phyloP scores from a whole-genome alignment of 164 flowering plant genomes.

The Annona cherimola region DNA sequence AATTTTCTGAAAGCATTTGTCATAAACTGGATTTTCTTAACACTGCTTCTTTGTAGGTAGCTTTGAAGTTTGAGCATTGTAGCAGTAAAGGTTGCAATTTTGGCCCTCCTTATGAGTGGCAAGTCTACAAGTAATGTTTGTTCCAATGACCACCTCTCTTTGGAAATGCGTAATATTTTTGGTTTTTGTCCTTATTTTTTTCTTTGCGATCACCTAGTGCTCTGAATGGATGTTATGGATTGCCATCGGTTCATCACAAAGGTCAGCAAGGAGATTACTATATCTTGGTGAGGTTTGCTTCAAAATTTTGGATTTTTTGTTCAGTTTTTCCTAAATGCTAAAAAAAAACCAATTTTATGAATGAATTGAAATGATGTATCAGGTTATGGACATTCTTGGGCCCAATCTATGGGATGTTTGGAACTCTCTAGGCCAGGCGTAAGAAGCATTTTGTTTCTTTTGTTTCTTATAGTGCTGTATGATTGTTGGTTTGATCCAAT shows the following conservation, averaged over 20 bases:
- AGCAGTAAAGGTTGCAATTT: constrained; percentile 89
- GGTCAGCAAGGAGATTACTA: constrained; percentile 90
- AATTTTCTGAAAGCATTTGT: neutral
- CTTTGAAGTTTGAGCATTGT: constrained; percentile 83
- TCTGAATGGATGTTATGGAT: constrained; percentile 76
- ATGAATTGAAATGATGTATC: constrained; percentile 15
- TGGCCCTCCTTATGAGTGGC: constrained; percentile 98
- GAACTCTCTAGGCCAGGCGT: constrained; percentile 81
- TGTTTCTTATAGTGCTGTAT: neutral
- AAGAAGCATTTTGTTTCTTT: constrained; percentile 22
- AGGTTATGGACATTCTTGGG: constrained; percentile 97
- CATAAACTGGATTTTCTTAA: neutral
- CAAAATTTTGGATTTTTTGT: neutral
- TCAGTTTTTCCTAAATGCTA: constrained; percentile 1
- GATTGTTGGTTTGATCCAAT: constrained; percentile 9
- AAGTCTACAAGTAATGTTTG: constrained; percentile 70
- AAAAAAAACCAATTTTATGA: constrained; percentile 2
- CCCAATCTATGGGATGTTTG: constrained; percentile 96
- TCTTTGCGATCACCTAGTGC: constrained; percentile 31
- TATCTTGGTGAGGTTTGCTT: constrained; percentile 57
- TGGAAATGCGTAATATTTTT: neutral
- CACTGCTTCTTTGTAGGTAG: constrained; percentile 46
- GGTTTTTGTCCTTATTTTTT: constrained; percentile 11
- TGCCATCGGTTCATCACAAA: constrained; percentile 76
- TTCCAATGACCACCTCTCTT: constrained; percentile 3